These are phyloP conservation scores for Rhodamnia argentea DNA, from an alignment of 345 rosid genomes.

Conservation along the genomic window DNA sequence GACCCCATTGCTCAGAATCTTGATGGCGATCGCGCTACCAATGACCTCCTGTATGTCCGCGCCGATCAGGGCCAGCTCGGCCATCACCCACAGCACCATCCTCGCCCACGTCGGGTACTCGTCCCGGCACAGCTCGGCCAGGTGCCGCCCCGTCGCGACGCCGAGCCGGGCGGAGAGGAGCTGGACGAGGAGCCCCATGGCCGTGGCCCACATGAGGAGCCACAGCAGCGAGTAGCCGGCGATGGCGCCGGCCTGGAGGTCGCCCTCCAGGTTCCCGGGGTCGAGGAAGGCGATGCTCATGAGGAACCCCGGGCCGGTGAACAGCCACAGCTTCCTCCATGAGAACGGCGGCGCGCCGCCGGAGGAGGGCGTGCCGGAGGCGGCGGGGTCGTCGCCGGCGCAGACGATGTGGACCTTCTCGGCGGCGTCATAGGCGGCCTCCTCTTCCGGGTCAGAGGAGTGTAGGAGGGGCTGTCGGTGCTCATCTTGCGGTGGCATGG, in stretches of 20 bases:
- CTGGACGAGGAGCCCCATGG: constrained; percentile 86
- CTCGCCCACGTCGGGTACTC: constrained; percentile 89
- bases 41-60: constrained; percentile 94
- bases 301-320: constrained; percentile 88
- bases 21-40: constrained; percentile 87
- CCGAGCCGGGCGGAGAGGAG: constrained; percentile 83
- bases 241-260: constrained; percentile 89
- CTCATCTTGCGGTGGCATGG: constrained; percentile 10
- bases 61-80: constrained; percentile 85
- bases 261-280: constrained; percentile 94
- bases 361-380: constrained; percentile 18
- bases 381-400: constrained; percentile 24
- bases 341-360: constrained; percentile 62
- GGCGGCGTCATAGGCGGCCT: constrained; percentile 54
- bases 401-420: constrained; percentile 66
- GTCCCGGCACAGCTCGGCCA: constrained; percentile 87
- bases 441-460: constrained; percentile 23
- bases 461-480: constrained; percentile 18
- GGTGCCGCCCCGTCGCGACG: constrained; percentile 82
- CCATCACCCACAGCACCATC: constrained; percentile 75
- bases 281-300: constrained; percentile 95
- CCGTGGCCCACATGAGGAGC: constrained; percentile 95
- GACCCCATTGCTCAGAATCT: constrained; percentile 69
- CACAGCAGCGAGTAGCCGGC: constrained; percentile 91
- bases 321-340: constrained; percentile 86